Base-by-base conservation (phyloP, 805 yeast genomes). In the Hanseniaspora mollemarum region DNA sequence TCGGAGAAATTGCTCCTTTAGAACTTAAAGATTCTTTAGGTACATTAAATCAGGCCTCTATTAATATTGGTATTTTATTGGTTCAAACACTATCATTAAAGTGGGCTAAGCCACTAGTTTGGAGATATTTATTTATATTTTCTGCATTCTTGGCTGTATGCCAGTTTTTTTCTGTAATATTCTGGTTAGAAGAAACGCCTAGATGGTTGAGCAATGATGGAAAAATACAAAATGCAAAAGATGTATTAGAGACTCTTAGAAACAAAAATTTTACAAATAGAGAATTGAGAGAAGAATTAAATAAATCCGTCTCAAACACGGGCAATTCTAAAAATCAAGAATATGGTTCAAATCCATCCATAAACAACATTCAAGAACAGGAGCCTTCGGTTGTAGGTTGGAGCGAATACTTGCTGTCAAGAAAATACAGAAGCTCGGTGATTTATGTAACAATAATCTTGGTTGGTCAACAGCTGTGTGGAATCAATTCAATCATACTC, bases 401-500 rank as follows among this genome's bases (percentile, higher is more conserved):
- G 50, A 33, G 16, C 10, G 60, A 66, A 21, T 87, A 85, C 61
- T 56, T 83, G 40, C 69, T 70, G 0, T 66, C 71, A 16, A 66
- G 76, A 0, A 71, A 65, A 40, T 87, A 75, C 65, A 63, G 67
- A 31, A 75, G 75, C 48, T 79, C 92, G 4, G 70, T 80, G 43
- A 59, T 74, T 18, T 82, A 80, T 0, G 83, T 87, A 9, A 77
- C 87, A 0, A 77, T 82, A 2, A 73, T 87, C 16, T 75, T 88
- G 71, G 68, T 81, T 19, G 81, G 88, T 16, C 98, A 92, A 67
- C 98, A 92, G 64, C 77, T 90, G 53, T 80, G 87, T 58, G 98
- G 98, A 31, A 85, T 92, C 62, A 92, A 92, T 64, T 79, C 95
- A 1, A 87, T 92, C 54, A 78, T 92, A 19, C 86, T 90, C 62